phyloP scores from a whole-genome alignment of 2,329 filamentous ascomycete species.

The Cladophialophora psammophila region DNA sequence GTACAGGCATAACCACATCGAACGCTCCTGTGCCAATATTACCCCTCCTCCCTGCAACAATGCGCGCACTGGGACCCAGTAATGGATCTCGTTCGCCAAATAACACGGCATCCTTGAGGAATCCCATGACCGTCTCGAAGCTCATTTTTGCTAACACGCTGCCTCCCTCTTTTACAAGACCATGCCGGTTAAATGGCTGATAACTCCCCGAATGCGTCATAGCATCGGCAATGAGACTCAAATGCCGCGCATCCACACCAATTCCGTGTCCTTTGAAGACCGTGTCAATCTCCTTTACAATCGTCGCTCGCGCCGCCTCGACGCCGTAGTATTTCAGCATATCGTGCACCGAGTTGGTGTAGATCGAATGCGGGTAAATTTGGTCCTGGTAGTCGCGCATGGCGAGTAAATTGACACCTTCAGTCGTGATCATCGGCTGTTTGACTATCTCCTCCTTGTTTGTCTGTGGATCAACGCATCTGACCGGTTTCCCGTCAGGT shows the following conservation, averaged over 20 bases:
- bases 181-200: conserved; percentile 90
- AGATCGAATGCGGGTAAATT: conserved; percentile 83
- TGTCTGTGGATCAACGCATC: conserved; percentile 56
- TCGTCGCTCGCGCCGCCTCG: conserved; percentile 86
- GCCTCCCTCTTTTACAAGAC: conserved; percentile 77
- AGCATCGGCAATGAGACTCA: conserved; percentile 94
- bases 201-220: conserved; percentile 96
- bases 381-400: conserved; percentile 89
- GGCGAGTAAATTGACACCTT: conserved; percentile 85
- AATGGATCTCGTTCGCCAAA: conserved; percentile 92
- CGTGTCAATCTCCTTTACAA: conserved; percentile 81
- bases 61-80: conserved; percentile 80
- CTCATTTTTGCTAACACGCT: conserved; percentile 98
- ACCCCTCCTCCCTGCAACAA: conserved; percentile 84
- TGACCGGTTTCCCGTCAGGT: conserved; percentile 55
- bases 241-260: conserved; percentile 85
- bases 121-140: conserved; percentile 95
- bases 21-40: conserved; percentile 90
- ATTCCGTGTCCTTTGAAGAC: conserved; percentile 95
- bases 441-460: conserved; percentile 60
- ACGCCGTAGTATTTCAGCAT: conserved; percentile 89
- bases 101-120: conserved; percentile 89
- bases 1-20: conserved; percentile 71
- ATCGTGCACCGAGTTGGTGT: conserved; percentile 90
- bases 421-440: conserved; percentile 62